Conservation (phyloP, 169 alveolate genomes). For the Cryptosporidium xiaoi region DNA sequence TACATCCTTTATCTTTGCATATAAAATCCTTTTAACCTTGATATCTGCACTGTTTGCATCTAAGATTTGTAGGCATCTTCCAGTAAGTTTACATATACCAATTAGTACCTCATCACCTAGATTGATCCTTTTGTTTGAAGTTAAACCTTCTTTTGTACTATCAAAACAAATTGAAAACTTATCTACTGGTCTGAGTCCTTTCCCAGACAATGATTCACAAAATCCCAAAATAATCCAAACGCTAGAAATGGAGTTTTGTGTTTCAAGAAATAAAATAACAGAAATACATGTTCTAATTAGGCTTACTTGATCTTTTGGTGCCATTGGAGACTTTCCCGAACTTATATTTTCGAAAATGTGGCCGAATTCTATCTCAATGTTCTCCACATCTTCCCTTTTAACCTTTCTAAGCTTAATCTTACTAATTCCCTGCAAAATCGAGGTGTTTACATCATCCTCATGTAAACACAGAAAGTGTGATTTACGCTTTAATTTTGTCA, state of each 20-base stretch:
- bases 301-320: conserved; percentile 35
- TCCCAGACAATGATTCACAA: conserved; percentile 38
- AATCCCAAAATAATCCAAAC: conserved; percentile 48
- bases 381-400: background rate
- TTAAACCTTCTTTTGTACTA: background rate
- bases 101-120: conserved; percentile 31
- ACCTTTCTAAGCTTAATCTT: conserved; percentile 7
- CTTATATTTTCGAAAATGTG: background rate
- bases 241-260: background rate
- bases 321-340: conserved; percentile 1
- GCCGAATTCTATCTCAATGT: background rate
- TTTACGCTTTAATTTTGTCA: background rate
- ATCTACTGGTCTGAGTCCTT: conserved; percentile 21
- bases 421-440: background rate
- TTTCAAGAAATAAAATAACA: background rate
- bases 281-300: conserved; percentile 26
- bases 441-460: conserved; percentile 33
- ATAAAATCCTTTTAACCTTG: conserved; percentile 8
- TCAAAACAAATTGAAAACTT: conserved; percentile 6
- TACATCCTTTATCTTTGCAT: conserved; percentile 4
- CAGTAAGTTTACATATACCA: conserved; percentile 15
- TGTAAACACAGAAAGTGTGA: conserved; percentile 5
- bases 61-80: conserved; percentile 19
- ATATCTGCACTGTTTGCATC: background rate
- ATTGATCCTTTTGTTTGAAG: conserved; percentile 25